A percentile compares a stretch with the other conserved stretches of the same genome.
These are phyloP conservation scores for Diaporthe batatas DNA, from an alignment of 2,329 filamentous ascomycete species.

Conservation along the genomic window DNA sequence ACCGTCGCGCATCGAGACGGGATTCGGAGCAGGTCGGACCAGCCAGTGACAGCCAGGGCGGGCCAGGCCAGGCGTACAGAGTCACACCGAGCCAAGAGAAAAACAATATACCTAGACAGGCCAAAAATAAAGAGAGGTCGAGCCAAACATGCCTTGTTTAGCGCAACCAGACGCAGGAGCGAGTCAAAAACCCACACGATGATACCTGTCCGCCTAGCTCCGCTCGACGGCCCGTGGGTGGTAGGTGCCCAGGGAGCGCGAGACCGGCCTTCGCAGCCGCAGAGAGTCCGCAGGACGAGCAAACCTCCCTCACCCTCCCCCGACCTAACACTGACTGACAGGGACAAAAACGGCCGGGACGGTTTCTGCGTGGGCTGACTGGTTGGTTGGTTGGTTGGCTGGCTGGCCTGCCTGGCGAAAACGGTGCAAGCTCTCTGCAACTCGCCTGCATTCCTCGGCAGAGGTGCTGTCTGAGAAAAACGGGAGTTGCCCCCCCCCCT, in stretches of 20 bases:
- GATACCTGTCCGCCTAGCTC: conserved; percentile 8
- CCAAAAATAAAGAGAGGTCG: background rate
- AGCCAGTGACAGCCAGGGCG: background rate
- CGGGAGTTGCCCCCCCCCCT: no score
- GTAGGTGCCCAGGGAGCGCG: conserved; percentile 3
- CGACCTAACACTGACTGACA: background rate
- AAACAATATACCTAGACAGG: no score
- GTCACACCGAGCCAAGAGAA: conserved; percentile 7
- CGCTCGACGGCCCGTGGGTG: conserved; percentile 17
- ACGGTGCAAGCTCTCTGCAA: conserved; percentile 14
- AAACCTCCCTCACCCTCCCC: no score
- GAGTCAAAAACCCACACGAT: conserved; percentile 16
- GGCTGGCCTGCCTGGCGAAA: conserved; percentile 29
- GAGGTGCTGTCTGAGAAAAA: no score
- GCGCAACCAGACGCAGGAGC: conserved; percentile 20
- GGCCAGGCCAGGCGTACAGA: background rate
- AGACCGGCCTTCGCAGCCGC: background rate
- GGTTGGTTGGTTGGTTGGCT: no score
- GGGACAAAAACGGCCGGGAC: background rate
- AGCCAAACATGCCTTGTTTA: conserved; percentile 4
- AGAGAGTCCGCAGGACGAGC: background rate
- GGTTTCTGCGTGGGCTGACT: background rate
- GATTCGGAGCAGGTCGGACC: background rate
- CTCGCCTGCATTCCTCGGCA: conserved; percentile 32
- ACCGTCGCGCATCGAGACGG: background rate